Evolutionary conservation across 148 eudicot genomes (phyloP).

Genomic region (Vaccinium macrocarpon): DNA sequence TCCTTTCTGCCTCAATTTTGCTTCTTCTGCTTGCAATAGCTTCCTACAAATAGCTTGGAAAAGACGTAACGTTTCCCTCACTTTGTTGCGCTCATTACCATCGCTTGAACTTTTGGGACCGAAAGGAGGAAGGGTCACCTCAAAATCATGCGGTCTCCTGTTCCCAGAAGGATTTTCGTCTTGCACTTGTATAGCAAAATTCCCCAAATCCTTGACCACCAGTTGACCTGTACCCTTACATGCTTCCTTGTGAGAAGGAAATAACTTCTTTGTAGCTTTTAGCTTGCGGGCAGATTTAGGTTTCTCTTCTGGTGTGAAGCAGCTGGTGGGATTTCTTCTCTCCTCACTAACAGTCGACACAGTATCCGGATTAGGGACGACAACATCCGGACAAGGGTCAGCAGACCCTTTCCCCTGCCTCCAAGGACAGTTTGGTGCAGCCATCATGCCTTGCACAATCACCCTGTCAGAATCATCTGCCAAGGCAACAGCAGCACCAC

Average conservation of each 20-base stretch:
- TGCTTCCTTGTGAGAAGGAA: slow-evolving; percentile 12
- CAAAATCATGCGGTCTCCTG: slow-evolving; percentile 19
- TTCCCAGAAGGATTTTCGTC: slow-evolving; percentile 28
- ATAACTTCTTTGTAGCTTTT: slow-evolving; percentile 26
- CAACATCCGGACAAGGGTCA: slow-evolving; percentile 11
- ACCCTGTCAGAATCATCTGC: slow-evolving; percentile 22
- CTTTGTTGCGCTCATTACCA: slow-evolving; percentile 58
- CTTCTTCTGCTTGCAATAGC: slow-evolving; percentile 64
- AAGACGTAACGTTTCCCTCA: slow-evolving; percentile 60
- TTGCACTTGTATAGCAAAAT: slow-evolving; percentile 22
- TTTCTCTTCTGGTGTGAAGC: slow-evolving; percentile 20
- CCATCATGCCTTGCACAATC: slow-evolving; percentile 50
- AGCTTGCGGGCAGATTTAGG: slow-evolving; percentile 18
- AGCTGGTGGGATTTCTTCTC: slow-evolving; percentile 18
- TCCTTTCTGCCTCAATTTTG: slow-evolving; percentile 29
- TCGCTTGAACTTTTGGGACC: slow-evolving; percentile 38
- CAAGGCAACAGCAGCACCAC: slow-evolving; percentile 16
- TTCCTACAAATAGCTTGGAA: slow-evolving; percentile 68
- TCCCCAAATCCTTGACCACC: slow-evolving; percentile 24
- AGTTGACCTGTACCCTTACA: slow-evolving; percentile 16
- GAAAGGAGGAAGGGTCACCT: slow-evolving; percentile 47
- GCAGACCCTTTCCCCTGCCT: slow-evolving; percentile 22
- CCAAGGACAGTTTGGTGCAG: slow-evolving; percentile 40
- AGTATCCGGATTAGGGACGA: slow-evolving; percentile 11
- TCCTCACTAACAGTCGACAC: slow-evolving; percentile 24